phyloP scores from a whole-genome alignment of 148 eudicot genomes.

The Tetragonia tetragonoides region DNA sequence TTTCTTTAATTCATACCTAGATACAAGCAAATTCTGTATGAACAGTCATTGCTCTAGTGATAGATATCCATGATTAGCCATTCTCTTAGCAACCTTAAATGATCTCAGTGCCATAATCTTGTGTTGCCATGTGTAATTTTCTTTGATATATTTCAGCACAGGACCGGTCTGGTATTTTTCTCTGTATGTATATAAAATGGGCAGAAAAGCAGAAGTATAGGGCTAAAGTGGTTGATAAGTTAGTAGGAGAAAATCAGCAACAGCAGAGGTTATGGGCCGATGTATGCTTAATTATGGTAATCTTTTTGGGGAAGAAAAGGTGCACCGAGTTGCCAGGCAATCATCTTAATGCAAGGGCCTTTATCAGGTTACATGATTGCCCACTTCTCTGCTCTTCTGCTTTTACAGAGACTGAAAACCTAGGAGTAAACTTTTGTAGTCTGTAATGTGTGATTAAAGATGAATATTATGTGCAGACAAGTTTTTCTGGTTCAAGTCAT shows the following conservation, averaged over 20 bases:
- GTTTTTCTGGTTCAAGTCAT: slow-evolving; percentile 95
- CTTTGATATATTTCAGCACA: no score
- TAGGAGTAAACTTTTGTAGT: background rate
- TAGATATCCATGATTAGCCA: no score
- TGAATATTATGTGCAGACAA: slow-evolving; percentile 54
- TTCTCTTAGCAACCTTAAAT: slow-evolving; percentile 2
- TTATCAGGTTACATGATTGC: slow-evolving; percentile 66
- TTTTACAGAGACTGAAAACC: background rate
- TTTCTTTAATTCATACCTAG: background rate
- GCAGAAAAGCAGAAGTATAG: no score
- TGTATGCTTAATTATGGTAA: slow-evolving; percentile 77
- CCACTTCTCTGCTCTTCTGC: slow-evolving; percentile 7
- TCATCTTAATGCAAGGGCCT: slow-evolving; percentile 98
- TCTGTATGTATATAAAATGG: no score
- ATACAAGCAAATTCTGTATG: background rate
- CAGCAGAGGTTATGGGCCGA: slow-evolving; percentile 54
- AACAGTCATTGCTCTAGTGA: no score
- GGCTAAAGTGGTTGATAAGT: no score
- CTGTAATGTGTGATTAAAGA: background rate
- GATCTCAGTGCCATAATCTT: slow-evolving; percentile 28
- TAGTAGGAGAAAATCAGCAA: no score
- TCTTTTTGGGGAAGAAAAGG: slow-evolving; percentile 92
- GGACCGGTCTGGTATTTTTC: no score
- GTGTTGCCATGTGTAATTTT: no score
- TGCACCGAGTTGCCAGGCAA: slow-evolving; percentile 85